Base-by-base conservation (phyloP, 2,329 filamentous ascomycete genomes). In the Cryphonectria naterciae region DNA sequence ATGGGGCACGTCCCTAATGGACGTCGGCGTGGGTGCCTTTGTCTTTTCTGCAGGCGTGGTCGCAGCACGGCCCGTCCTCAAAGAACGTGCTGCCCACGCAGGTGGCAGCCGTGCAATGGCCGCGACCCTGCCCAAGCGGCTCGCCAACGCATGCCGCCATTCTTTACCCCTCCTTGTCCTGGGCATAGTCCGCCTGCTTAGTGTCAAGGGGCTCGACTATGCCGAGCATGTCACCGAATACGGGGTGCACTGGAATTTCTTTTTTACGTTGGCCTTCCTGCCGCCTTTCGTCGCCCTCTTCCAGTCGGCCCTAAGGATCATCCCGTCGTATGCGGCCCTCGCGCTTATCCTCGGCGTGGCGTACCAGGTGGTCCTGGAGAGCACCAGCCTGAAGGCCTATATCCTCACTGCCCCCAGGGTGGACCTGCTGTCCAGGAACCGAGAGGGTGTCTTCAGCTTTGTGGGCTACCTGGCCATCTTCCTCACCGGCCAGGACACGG, bases 1-100 rank as follows among this genome's bases (percentile, higher is more conserved):
- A n/a, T 99, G 96, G 94, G 96, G 96, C 68, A 98, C 95, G 1
- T 98, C 95, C n/a, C 84, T 99, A 73, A 99, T 99, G 96, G 96
- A 99, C 79, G 86, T 98, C 77, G 96, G 96, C 65, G 96, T 99
- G 64, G 96, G 96, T 39, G 97, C 95, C 17, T 99, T 99, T 82
- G 96, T 99, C 76, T 99, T 97, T 81, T 94, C 94, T 2, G 93
- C 92, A 22, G 96, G 96, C 32, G 85, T 98, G 46, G 94, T 98
- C n/a, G 94, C 93, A 52, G 94, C 95, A 19, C 88, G 95, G 25
- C 90, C 93, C 1, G 86, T 94, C 17, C 84, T 98, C 63, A 94
- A 92, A 78, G 89, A 92, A 76, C 86, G 86, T 35, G 81, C 85
- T n/a, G 82, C 84, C 15, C 67, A 68, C 35, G 56, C 67, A 68